Evolutionary conservation across 352 stramenopile genomes (phyloP), one percentile per base, ranked within the genome.

Genomic region (Phytopythium aichiense): DNA sequence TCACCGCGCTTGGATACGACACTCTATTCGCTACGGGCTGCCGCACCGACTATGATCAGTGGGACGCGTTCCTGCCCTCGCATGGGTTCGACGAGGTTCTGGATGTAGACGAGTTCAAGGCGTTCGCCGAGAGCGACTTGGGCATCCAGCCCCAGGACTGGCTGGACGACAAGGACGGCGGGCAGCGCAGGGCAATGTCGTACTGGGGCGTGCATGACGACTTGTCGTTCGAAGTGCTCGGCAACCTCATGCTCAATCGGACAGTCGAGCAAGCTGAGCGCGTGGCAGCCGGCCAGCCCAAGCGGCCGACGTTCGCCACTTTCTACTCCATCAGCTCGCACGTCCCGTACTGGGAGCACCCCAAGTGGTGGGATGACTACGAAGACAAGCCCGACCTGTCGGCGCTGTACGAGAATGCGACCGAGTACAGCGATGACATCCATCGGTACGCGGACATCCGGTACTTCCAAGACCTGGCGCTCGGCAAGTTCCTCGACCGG

Each of bases 261-360:
- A 77, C 71, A 6, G 62, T 54, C 13, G 63, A 69, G n/a, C 77
- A 87, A 51, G 60, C 38, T 0, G 56, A 69, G 23, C 72, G 71
- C 0, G 43, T 73, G 23, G 52, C 50, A 2, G 33, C 37, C 13
- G 67, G 66, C 0, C 46, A 79, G 12, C 43, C 52, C 2, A 83
- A 79, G 63, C 69, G 67, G 35, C 75, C 77, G 13, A 67, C 80
- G 16, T 87, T 84, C 58, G 52, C 84, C 20, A 85, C 71, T 9
- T 74, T 83, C 51, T 87, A 85, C 58, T 83, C 77, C 12, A 87
- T 87, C 63, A 84, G 73, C 15, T 85, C 73, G 35, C 78, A 88
- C 67, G 70, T 66, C 7, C 67, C 69, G 20, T 87, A 74, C 52
- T 54, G 54, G 28, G 64, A 74, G 4, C 64, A 63, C 0, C 73